Conservation (phyloP, 176 grass and related monocot genomes). For the Tuctoria greenei region DNA sequence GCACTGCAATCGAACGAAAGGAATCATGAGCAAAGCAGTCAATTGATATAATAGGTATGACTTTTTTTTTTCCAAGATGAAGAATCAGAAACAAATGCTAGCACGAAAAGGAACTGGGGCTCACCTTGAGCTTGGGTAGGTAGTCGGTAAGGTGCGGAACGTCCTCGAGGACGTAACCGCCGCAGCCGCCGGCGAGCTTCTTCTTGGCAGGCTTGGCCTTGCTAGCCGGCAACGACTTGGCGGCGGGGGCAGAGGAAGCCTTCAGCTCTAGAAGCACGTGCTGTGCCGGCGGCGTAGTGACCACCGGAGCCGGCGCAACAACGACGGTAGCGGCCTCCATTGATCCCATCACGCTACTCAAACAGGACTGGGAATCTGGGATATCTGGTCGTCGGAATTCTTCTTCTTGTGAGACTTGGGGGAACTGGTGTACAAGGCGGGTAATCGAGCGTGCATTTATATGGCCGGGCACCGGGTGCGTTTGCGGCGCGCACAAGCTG, state of each 20-base stretch:
- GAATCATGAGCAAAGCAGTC: too few species aligned
- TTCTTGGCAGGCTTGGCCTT: slow-evolving; percentile 31
- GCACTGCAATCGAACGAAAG: slow-evolving; percentile 35
- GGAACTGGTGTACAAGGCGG: too few species aligned
- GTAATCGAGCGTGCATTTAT: too few species aligned
- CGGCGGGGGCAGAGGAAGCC: neutral
- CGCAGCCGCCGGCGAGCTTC: slow-evolving; percentile 51
- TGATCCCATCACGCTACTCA: neutral
- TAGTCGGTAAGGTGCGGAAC: slow-evolving; percentile 77
- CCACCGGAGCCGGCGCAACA: slow-evolving; percentile 5
- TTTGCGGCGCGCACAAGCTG: too few species aligned
- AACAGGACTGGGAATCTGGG: too few species aligned
- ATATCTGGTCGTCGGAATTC: neutral
- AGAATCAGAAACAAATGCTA: neutral
- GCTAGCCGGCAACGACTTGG: slow-evolving; percentile 1
- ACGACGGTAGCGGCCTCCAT: slow-evolving; percentile 28
- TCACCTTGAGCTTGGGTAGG: slow-evolving; percentile 44
- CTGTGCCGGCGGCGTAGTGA: neutral
- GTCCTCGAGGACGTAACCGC: slow-evolving; percentile 75
- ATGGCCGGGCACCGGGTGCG: too few species aligned
- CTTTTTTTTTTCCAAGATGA: neutral
- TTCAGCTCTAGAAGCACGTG: slow-evolving; percentile 30
- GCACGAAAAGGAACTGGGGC: neutral
- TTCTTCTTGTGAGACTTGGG: neutral
- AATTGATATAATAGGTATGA: too few species aligned